Evolutionary conservation across 2,329 filamentous ascomycete genomes (phyloP).

Genomic region (Monosporascus sp.): DNA sequence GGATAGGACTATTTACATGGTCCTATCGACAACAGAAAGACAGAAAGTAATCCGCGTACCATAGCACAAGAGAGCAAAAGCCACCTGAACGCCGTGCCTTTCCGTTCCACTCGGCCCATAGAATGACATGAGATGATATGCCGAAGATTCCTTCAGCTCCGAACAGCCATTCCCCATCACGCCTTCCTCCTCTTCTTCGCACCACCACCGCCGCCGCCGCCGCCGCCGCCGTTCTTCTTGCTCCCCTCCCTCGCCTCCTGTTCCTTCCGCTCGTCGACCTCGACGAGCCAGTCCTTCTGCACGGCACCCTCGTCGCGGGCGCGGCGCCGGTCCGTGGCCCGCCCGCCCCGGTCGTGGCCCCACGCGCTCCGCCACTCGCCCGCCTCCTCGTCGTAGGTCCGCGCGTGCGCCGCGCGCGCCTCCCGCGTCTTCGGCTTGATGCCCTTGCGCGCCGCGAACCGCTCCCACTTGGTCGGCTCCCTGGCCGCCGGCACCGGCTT

Average conservation of each 20-base stretch:
- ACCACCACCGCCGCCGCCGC: conserved; percentile 14
- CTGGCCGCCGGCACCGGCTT: conserved; percentile 83
- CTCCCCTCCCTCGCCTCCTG: conserved; percentile 18
- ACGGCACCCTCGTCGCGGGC: conserved; percentile 71
- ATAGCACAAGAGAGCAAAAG: not conserved
- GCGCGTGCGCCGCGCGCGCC: conserved; percentile 60
- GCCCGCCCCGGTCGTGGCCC: conserved; percentile 58
- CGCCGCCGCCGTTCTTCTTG: conserved; percentile 2
- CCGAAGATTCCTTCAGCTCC: too few relatives aligned
- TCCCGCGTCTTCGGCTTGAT: conserved; percentile 86
- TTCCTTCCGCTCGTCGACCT: conserved; percentile 70
- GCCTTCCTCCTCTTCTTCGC: conserved; percentile 32
- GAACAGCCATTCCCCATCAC: conserved; percentile 1
- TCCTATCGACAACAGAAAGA: not conserved
- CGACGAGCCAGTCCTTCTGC: conserved; percentile 80
- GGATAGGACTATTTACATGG: not conserved
- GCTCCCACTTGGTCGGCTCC: conserved; percentile 87
- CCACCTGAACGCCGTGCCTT: not conserved
- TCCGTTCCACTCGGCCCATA: not conserved
- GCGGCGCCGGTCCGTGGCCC: conserved; percentile 47
- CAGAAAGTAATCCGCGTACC: too few relatives aligned
- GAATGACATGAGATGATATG: not conserved
- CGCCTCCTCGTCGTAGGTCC: conserved; percentile 76
- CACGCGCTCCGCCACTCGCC: conserved; percentile 91
- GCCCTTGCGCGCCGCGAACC: conserved; percentile 94